Conservation (phyloP, 1,139 yeast genomes). For the Protomyces gravidus region DNA sequence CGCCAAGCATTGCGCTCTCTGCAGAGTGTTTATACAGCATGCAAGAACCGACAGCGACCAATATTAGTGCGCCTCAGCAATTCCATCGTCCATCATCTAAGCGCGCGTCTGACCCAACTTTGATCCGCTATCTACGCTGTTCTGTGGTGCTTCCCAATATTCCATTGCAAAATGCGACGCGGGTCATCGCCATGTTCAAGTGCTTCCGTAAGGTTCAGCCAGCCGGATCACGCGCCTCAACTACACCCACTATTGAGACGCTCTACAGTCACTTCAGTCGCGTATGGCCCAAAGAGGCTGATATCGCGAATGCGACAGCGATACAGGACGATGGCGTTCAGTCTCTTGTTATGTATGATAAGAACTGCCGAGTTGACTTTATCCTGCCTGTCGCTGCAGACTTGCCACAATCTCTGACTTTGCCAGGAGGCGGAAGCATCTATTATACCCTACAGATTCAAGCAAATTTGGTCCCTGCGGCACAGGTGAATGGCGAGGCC, state of each 20-base stretch:
- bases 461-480: slow-evolving; percentile 4
- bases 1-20: slow-evolving; percentile 3
- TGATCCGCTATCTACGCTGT: slow-evolving; percentile 14
- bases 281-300: slow-evolving; percentile 14
- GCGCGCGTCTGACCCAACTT: slow-evolving; percentile 1
- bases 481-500: not conserved
- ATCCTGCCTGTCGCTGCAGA: slow-evolving; percentile 10
- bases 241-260: slow-evolving; percentile 16
- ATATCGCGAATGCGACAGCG: not conserved
- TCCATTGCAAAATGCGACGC: slow-evolving; percentile 16
- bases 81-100: not conserved
- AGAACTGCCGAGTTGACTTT: slow-evolving; percentile 10
- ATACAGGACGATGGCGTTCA: not conserved
- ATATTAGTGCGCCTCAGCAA: not conserved
- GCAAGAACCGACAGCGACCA: slow-evolving; percentile 1
- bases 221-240: not conserved
- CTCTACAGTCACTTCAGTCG: slow-evolving; percentile 12
- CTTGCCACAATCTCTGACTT: slow-evolving; percentile 18
- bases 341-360: slow-evolving; percentile 13
- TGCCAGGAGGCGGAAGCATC: slow-evolving; percentile 16
- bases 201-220: slow-evolving; percentile 16
- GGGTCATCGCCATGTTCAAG: slow-evolving; percentile 28
- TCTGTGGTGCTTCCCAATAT: slow-evolving; percentile 9
- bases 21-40: slow-evolving; percentile 23
- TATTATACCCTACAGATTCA: slow-evolving; percentile 24